Conservation (phyloP, 1,284 basidiomycete species). For the Tremellales sp. region DNA sequence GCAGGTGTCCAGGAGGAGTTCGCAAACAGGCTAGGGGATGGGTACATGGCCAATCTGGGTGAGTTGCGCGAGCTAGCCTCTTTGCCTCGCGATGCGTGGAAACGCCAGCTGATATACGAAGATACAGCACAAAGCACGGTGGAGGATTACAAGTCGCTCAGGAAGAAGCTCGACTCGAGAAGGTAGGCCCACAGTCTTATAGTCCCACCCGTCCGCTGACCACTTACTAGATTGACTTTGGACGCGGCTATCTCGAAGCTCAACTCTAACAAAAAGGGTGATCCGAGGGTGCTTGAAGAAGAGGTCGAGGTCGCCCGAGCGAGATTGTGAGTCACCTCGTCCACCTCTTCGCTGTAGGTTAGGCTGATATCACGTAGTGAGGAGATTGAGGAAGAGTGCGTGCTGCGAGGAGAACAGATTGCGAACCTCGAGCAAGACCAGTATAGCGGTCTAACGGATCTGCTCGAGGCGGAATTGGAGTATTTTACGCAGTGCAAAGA, state of each 20-base stretch:
- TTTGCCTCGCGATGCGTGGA: neutral
- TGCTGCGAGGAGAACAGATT: slow-evolving; percentile 66
- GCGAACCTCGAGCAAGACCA: slow-evolving; percentile 71
- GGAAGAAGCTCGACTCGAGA: slow-evolving; percentile 66
- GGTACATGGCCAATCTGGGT: slow-evolving; percentile 62
- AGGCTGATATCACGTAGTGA: slow-evolving; percentile 57
- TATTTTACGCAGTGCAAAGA: slow-evolving; percentile 68
- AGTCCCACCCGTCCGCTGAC: slow-evolving; percentile 2
- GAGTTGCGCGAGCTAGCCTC: slow-evolving; percentile 5
- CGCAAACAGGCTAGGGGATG: slow-evolving; percentile 64
- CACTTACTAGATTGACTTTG: slow-evolving; percentile 63
- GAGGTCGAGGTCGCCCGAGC: slow-evolving; percentile 65
- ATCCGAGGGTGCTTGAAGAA: slow-evolving; percentile 66
- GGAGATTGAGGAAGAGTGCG: slow-evolving; percentile 73
- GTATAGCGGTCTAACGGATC: slow-evolving; percentile 59
- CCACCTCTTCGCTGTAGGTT: slow-evolving; percentile 1
- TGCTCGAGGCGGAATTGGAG: slow-evolving; percentile 67
- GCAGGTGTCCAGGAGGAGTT: slow-evolving; percentile 75
- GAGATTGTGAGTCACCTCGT: slow-evolving; percentile 61
- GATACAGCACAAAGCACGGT: slow-evolving; percentile 52
- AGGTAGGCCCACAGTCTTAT: slow-evolving; percentile 58
- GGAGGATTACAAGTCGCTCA: slow-evolving; percentile 44
- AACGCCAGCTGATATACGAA: slow-evolving; percentile 10
- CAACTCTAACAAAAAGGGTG: slow-evolving; percentile 57
- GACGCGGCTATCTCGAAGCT: slow-evolving; percentile 70